Base-by-base conservation (phyloP, 768 basidiomycete genomes). In the Boletus insuetus region DNA sequence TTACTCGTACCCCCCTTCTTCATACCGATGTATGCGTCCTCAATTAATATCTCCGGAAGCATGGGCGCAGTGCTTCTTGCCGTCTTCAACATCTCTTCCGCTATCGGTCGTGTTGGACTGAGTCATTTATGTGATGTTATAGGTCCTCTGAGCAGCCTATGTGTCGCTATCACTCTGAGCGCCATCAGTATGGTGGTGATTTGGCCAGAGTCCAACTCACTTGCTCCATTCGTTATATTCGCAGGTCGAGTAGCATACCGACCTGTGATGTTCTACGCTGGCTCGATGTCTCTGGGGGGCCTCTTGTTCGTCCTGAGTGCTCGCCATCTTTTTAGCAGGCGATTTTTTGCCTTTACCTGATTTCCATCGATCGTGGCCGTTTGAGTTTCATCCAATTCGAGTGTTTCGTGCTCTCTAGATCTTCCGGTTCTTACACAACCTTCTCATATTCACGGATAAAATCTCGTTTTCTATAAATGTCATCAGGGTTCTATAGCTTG, bases 1-100 rank as follows among this genome's bases (percentile, higher is more conserved):
- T 54, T 72, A 10, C 68, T 75, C 32, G 43, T 44, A 22, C 65
- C 73, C 1, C 67, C 69, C 12, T 75, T 72, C 61, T 74, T 75
- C 62, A 71, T 73, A 44, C 73, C 71, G 2, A 61, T 67, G 11
- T 75, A 74, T 51, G 49, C 49, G 17, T 50, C 49, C 16, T 42
- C 49, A 34, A 29, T 50, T 20, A 42, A 42, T 24, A 38, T 50
- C 9, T 42, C 49, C 16, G 49, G 31, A 17, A 50, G 40, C 31
- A 34, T 50, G 32, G 49, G 40, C 6, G 41, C 49, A 34, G 32
- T 42, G 19, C 39, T 50, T 19, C 40, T 50, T 16, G 49, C 49
- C 16, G 12, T 50, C 20, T 50, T 50, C 49, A 50, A 50, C n/a
- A 50, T 50, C 17, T 31, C 49, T 34, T 50, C 49, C 16, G 29